Base-by-base conservation (phyloP, 768 basidiomycete genomes). In the Collybiopsis luxurians region DNA sequence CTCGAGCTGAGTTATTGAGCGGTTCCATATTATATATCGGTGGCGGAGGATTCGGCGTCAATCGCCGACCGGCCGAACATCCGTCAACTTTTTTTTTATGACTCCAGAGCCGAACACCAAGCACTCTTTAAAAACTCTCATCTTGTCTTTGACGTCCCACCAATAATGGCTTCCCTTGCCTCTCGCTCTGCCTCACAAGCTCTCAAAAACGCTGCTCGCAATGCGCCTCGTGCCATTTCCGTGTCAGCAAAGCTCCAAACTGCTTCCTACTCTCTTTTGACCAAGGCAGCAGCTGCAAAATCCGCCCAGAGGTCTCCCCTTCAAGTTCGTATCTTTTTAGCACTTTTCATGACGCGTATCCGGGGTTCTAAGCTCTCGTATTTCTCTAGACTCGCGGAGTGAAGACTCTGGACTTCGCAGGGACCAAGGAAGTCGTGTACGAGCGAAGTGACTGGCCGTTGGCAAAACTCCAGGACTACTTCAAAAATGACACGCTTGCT, bases 401-500 rank as follows among this genome's bases (percentile, higher is more conserved):
- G 64, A 96, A 98, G 79, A 95, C 94, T 51, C 90, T 98, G 66
- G 89, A 96, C 80, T 97, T 98, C 75, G 95, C 95, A 53, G 95
- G 95, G 66, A 87, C 89, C 58, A 83, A 94, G 69, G 95, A 98
- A 78, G 83, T 84, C 61, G 92, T 98, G 45, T 98, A 95, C 68
- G 95, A 98, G 78, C 92, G 92, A 61, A 83, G 82, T 64, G 97
- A 99, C 83, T 99, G 97, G 97, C 97, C 97, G 34, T 78, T 96
- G 60, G 86, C 93, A 60, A 98, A 92, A 78, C 87, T 99, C 69
- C 96, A 98, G 73, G 95, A 98, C 72, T 99, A 96, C 83, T 97
- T 99, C 84, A 98, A 98, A 77, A 90, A 98, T 70, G 97, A 99
- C 75, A 98, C 95, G 63, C 92, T 99, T 55, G 96, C 96, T 60